These are phyloP conservation scores for Raffaelea deltoideospora DNA, from an alignment of 2,329 filamentous ascomycete genomes.

Conservation along the genomic window DNA sequence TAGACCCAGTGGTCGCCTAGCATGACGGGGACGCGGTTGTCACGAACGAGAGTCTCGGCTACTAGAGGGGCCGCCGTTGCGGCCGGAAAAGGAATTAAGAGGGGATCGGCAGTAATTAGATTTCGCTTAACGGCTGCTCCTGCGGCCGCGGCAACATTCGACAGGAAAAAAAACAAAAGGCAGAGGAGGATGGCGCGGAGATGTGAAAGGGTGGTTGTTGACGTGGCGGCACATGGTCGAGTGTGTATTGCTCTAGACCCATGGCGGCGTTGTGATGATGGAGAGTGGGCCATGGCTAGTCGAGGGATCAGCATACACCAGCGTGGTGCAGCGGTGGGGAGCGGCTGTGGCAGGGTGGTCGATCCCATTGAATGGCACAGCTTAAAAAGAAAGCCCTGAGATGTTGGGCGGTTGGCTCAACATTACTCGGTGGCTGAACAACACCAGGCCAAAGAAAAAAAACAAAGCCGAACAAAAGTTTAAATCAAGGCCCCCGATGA, in stretches of 20 bases:
- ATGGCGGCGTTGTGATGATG: background rate
- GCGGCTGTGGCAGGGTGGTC: conserved; percentile 3
- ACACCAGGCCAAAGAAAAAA: background rate
- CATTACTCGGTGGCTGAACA: background rate
- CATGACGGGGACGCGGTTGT: conserved; percentile 19
- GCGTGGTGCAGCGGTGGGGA: conserved; percentile 1
- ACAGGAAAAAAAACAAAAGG: conserved; percentile 8
- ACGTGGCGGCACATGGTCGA: background rate
- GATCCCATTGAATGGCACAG: conserved; percentile 6
- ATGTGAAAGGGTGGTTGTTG: background rate
- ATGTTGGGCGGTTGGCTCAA: conserved; percentile 3
- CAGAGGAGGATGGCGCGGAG: conserved; percentile 8
- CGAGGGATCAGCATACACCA: conserved; percentile 2
- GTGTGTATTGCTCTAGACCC: no score
- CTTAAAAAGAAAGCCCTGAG: no score
- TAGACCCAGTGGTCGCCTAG: conserved; percentile 21
- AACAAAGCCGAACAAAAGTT: no score
- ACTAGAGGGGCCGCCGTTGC: conserved; percentile 5
- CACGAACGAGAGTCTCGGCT: conserved; percentile 20
- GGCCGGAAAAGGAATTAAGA: conserved; percentile 5
- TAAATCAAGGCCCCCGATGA: no score
- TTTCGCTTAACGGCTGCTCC: conserved; percentile 2
- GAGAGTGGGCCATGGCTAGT: conserved; percentile 1
- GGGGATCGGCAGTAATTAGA: conserved; percentile 2
- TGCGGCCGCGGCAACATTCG: conserved; percentile 11